A percentile compares a stretch with the other conserved stretches of the same genome.
Evolutionary conservation across 805 yeast species (phyloP).

Genomic region (Suhomyces kilbournensis): DNA sequence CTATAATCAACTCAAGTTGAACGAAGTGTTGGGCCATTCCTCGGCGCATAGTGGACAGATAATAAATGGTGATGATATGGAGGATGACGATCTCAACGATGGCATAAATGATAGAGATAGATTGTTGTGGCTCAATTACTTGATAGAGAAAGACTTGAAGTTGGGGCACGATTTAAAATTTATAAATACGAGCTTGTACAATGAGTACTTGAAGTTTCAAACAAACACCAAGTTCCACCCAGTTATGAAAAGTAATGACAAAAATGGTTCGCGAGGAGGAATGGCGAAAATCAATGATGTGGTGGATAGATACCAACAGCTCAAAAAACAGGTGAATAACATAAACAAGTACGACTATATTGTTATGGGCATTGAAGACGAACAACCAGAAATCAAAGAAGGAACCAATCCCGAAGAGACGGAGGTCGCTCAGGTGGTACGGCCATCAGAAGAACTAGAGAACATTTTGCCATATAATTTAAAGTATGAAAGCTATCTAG

Average conservation of each 20-base stretch:
- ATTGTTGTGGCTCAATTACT: constrained; percentile 37
- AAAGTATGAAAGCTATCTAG: constrained; percentile 21
- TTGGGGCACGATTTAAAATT: constrained; percentile 39
- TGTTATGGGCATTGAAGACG: constrained; percentile 23
- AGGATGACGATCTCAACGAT: constrained; percentile 22
- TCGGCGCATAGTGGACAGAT: constrained; percentile 2
- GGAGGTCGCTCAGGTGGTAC: constrained; percentile 3
- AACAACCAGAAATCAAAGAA: constrained; percentile 11
- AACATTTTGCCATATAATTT: constrained; percentile 32
- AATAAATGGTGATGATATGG: constrained; percentile 12
- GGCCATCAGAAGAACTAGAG: constrained; percentile 23
- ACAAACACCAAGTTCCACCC: constrained; percentile 31
- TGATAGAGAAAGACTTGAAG: constrained; percentile 32
- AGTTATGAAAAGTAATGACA: constrained; percentile 14
- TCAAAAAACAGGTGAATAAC: constrained; percentile 22
- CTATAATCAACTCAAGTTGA: constrained; percentile 35
- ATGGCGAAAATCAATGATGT: constrained; percentile 7
- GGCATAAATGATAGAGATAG: constrained; percentile 22
- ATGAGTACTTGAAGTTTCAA: constrained; percentile 26
- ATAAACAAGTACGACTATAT: constrained; percentile 30
- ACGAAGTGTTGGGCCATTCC: constrained; percentile 14
- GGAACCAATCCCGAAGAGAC: background rate
- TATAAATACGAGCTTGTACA: constrained; percentile 26
- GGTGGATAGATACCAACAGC: constrained; percentile 15
- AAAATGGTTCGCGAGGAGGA: constrained; percentile 4